A percentile compares a stretch with the other conserved stretches of the same genome.
Conservation (phyloP, 1,139 yeast species). For the Saccharomyces hybrid region DNA sequence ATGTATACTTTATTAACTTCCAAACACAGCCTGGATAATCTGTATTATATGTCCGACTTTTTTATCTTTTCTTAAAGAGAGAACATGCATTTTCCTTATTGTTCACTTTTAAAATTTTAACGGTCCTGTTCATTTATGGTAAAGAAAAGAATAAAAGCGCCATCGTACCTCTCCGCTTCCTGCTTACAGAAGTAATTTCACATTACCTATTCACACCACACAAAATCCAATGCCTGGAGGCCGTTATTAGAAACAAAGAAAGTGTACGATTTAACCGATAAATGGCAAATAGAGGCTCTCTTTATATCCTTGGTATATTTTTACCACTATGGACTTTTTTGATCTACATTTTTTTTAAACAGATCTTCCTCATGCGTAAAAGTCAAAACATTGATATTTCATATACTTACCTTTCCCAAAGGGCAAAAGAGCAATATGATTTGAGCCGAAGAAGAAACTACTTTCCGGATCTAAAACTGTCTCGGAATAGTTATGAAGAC, state of each 20-base stretch:
- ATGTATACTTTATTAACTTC: not conserved
- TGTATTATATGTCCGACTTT: not conserved
- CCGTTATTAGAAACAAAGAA: not conserved
- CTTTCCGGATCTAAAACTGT: constrained; percentile 31
- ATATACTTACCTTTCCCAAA: not conserved
- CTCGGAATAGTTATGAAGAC: constrained; percentile 40
- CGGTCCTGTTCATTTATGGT: too few species aligned
- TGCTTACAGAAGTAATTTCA: not conserved
- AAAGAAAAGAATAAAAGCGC: not conserved
- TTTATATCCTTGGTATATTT: not conserved
- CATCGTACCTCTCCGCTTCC: not conserved
- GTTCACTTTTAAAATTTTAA: not conserved
- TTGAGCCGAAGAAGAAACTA: not conserved
- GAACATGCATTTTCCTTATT: not conserved
- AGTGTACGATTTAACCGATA: not conserved
- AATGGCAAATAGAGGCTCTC: not conserved
- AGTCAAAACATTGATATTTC: not conserved
- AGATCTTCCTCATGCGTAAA: not conserved
- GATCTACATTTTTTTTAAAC: not conserved
- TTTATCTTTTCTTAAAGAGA: not conserved
- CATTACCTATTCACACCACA: not conserved
- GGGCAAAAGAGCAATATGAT: not conserved
- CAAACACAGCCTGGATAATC: not conserved
- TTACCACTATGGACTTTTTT: not conserved
- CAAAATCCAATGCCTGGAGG: not conserved